These are phyloP conservation scores for Cladosporium austrohemisphaericum DNA, from an alignment of 2,329 filamentous ascomycete genomes.

Conservation along the genomic window DNA sequence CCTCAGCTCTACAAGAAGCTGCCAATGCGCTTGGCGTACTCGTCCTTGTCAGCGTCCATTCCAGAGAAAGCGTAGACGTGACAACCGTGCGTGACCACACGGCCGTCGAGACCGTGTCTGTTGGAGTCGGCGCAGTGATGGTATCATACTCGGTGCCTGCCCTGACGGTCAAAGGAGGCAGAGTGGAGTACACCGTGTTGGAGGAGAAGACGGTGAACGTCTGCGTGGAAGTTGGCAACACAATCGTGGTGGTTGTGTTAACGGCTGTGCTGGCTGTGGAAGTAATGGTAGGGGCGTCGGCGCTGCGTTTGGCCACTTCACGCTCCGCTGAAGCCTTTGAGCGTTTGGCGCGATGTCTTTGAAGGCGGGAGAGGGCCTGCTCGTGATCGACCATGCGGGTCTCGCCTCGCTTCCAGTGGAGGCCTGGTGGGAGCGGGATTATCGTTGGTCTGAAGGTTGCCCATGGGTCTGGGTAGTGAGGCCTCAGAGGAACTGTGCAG, in stretches of 20 bases:
- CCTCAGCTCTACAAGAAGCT: constrained; percentile 32
- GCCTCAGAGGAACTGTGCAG: constrained; percentile 36
- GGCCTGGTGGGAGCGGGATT: constrained; percentile 22
- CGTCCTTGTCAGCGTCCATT: constrained; percentile 32
- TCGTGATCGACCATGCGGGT: not conserved
- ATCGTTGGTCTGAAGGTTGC: constrained; percentile 35
- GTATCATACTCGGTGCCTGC: constrained; percentile 33
- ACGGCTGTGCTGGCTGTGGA: constrained; percentile 31
- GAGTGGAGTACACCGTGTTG: constrained; percentile 24
- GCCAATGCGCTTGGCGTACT: constrained; percentile 36
- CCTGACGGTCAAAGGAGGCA: constrained; percentile 36
- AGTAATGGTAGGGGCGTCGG: constrained; percentile 35
- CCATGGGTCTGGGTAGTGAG: constrained; percentile 33
- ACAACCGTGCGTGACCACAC: constrained; percentile 28
- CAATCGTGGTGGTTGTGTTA: constrained; percentile 30
- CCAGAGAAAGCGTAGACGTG: constrained; percentile 33
- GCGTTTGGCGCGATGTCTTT: constrained; percentile 11
- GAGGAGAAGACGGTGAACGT: constrained; percentile 9
- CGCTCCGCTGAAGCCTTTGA: not conserved
- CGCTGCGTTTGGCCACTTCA: constrained; percentile 29
- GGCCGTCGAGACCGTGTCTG: constrained; percentile 30
- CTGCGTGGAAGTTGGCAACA: constrained; percentile 3
- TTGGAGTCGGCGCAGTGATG: constrained; percentile 35
- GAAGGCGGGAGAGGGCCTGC: not conserved
- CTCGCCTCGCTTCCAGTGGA: constrained; percentile 24